A percentile compares a stretch with the other conserved stretches of the same genome.
Conservation (phyloP, 192 early-diverging fungal species). For the Coemansia sp. region DNA sequence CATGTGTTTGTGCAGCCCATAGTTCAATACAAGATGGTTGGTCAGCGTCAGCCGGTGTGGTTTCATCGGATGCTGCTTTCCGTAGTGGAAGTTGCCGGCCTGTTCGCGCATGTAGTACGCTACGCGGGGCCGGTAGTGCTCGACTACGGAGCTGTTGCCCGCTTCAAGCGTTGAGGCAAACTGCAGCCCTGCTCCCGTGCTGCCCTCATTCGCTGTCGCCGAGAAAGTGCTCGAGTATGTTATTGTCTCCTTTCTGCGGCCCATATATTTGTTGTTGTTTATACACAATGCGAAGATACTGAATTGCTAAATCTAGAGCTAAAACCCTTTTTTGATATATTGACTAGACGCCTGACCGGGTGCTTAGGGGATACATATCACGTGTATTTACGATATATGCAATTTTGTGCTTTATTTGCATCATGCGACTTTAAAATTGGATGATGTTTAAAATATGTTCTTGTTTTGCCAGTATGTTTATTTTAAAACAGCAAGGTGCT, state of each 20-base stretch:
- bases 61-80: constrained; percentile 79
- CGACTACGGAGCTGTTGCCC: constrained; percentile 13
- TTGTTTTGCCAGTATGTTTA: neutral
- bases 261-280: constrained; percentile 17
- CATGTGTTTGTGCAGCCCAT: constrained; percentile 89
- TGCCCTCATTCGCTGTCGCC: constrained; percentile 28
- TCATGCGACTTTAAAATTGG: neutral
- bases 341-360: neutral
- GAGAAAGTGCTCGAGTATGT: constrained; percentile 44
- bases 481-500: neutral
- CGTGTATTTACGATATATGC: neutral
- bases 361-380: neutral
- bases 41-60: constrained; percentile 93
- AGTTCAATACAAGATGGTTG: constrained; percentile 90
- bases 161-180: constrained; percentile 26
- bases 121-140: constrained; percentile 65
- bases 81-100: constrained; percentile 81
- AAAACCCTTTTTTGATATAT: neutral
- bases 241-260: constrained; percentile 47
- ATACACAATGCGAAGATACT: neutral
- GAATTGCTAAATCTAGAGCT: neutral
- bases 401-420: neutral
- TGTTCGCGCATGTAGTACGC: constrained; percentile 76
- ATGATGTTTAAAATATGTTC: neutral
- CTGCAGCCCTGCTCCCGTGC: constrained; percentile 25